Evolutionary conservation across 2,329 filamentous ascomycete species (phyloP), one percentile per base, ranked within the genome.

Genomic region (Verticillium isaacii): DNA sequence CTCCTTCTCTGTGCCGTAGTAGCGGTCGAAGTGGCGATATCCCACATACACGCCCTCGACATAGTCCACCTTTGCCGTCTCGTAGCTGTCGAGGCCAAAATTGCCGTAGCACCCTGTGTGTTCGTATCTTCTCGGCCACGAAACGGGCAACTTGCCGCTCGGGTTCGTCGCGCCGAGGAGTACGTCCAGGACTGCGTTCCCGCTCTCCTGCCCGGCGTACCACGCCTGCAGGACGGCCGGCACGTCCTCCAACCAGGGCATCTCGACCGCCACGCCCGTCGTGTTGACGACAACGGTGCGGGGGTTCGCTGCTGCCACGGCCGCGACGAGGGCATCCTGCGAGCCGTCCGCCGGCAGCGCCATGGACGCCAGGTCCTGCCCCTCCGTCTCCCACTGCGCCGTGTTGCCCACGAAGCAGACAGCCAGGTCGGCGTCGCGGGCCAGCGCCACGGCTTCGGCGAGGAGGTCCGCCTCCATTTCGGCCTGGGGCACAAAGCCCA

Each of bases 341-440:
- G 84, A 82, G 59, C 86, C 75, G 17, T 76, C 70, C 1, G 71
- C 79, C 80, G 89, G 91, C 3, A 91, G 76, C 15, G 89, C 89
- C 64, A 92, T 80, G 67, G 91, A 90, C 71, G 89, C 90, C 56
- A 88, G 82, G 69, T 91, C 89, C 63, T 89, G 89, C 1, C 89
- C 89, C 72, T 91, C 89, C 2, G 88, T 89, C 70, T 92, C 89
- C 88, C 88, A 92, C 71, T 92, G 89, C 5, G 85, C 85, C 70
- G 91, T 89, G 1, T 91, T 78, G 1, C 89, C 89, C 11, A 90
- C 84, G 57, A 91, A 81, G 1, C 92, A 80, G 8, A 92, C 77
- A 2, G 88, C 89, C 15, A 89, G 85, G 68, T 91, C 88, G 0
- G 87, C 85, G 2, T 79, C 78, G 63, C 77, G 83, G 8, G 89